Conservation (phyloP, 768 basidiomycete genomes). For the Astraeus odoratus region DNA sequence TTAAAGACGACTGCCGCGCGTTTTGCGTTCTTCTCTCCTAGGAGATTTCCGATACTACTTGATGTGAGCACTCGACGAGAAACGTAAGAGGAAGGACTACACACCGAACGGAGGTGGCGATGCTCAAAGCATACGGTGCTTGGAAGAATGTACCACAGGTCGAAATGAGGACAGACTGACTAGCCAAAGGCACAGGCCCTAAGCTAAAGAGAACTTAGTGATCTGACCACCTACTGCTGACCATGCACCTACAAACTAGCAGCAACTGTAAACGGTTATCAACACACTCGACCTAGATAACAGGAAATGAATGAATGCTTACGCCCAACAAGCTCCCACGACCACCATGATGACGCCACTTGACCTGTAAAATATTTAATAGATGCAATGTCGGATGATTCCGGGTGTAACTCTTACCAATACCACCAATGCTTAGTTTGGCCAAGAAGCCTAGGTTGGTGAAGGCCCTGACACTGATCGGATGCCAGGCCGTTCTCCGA, state of each 20-base stretch:
- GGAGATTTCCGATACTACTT: conserved; percentile 74
- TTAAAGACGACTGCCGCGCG: conserved; percentile 68
- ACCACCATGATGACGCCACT: conserved; percentile 93
- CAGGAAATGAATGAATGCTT: conserved; percentile 3
- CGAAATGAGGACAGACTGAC: conserved; percentile 71
- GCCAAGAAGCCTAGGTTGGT: conserved; percentile 61
- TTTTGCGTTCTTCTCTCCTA: conserved; percentile 70
- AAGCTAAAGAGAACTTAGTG: conserved; percentile 40
- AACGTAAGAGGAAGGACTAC: conserved; percentile 10
- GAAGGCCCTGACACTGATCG: conserved; percentile 59
- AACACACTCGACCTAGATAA: conserved; percentile 1
- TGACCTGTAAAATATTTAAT: conserved; percentile 40
- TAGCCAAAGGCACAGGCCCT: conserved; percentile 75
- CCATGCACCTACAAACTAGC: conserved; percentile 40
- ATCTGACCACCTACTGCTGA: background rate
- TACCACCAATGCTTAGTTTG: conserved; percentile 74
- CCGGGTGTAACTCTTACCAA: conserved; percentile 38
- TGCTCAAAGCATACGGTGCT: conserved; percentile 72
- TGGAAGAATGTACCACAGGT: conserved; percentile 67
- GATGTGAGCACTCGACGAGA: background rate
- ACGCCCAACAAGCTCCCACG: conserved; percentile 79
- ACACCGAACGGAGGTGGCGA: conserved; percentile 81
- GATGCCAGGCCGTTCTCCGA: conserved; percentile 78
- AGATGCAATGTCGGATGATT: background rate
- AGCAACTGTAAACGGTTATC: conserved; percentile 32